phyloP scores from a whole-genome alignment of 768 basidiomycete genomes.

The Hortiboletus flavorubellus region DNA sequence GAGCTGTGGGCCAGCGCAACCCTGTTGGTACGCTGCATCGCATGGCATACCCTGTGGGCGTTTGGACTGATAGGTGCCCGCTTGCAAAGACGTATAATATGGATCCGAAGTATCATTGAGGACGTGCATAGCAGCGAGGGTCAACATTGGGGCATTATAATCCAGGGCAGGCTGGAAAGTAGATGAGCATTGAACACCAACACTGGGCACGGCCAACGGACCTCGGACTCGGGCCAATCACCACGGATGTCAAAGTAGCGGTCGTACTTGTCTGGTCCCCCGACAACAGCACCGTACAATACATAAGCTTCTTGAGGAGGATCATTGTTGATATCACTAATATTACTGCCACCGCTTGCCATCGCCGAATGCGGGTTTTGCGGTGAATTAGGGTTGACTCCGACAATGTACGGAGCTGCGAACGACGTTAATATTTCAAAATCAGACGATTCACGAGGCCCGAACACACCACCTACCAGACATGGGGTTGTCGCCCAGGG shows the following conservation, averaged over 20 bases:
- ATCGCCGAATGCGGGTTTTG: constrained; percentile 87
- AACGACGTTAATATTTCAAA: not conserved
- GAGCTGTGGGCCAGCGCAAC: constrained; percentile 52
- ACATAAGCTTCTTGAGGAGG: constrained; percentile 72
- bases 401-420: constrained; percentile 66
- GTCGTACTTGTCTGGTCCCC: constrained; percentile 78
- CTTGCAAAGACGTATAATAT: constrained; percentile 68
- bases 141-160: constrained; percentile 88
- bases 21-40: constrained; percentile 61
- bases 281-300: constrained; percentile 84
- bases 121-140: constrained; percentile 77
- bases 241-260: constrained; percentile 80
- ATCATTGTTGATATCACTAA: constrained; percentile 63
- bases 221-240: constrained; percentile 90
- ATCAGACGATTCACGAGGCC: not conserved
- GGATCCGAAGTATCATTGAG: constrained; percentile 68
- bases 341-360: constrained; percentile 79
- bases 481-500: constrained; percentile 89
- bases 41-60: constrained; percentile 72
- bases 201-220: constrained; percentile 23
- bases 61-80: constrained; percentile 60
- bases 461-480: constrained; percentile 44
- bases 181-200: constrained; percentile 9
- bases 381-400: constrained; percentile 87
- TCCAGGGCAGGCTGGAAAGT: constrained; percentile 66